These are phyloP conservation scores for Lomentospora prolificans DNA, from an alignment of 2,329 filamentous ascomycete genomes.

Conservation along the genomic window DNA sequence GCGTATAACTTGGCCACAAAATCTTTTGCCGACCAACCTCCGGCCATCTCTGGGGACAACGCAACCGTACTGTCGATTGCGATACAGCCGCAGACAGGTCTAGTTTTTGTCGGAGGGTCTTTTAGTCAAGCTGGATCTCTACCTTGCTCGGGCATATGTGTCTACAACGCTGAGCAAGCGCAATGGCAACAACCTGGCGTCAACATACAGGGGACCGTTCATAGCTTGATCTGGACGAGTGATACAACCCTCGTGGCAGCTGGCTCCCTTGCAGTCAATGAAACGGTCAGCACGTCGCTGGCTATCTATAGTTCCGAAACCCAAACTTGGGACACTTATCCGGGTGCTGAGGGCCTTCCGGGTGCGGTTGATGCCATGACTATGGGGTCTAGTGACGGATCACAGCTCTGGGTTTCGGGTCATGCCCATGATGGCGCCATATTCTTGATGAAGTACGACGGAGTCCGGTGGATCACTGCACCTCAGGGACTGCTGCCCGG, in stretches of 20 bases:
- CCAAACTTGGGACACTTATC: conserved; percentile 55
- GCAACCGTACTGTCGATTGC: conserved; percentile 69
- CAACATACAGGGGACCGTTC: conserved; percentile 60
- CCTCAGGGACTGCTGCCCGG: conserved; percentile 47
- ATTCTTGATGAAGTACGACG: conserved; percentile 78
- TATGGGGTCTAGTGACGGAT: conserved; percentile 60
- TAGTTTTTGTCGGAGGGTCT: conserved; percentile 78
- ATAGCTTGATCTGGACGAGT: conserved; percentile 66
- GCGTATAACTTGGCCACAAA: conserved; percentile 64
- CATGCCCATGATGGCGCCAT: conserved; percentile 55
- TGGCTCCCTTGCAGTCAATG: conserved; percentile 63
- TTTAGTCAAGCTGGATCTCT: conserved; percentile 79
- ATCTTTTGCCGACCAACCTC: conserved; percentile 61
- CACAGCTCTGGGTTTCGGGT: conserved; percentile 76
- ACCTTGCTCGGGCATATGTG: conserved; percentile 72
- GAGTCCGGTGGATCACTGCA: conserved; percentile 58
- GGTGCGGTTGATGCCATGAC: conserved; percentile 72
- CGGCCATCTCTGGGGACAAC: conserved; percentile 59
- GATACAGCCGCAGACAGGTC: conserved; percentile 56
- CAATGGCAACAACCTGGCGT: conserved; percentile 77
- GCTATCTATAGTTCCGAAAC: conserved; percentile 62
- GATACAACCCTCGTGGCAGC: conserved; percentile 64
- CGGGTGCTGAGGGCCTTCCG: conserved; percentile 56
- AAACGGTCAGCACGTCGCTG: conserved; percentile 52
- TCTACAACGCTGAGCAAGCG: conserved; percentile 58